Evolutionary conservation across 306 rosid genomes (phyloP).

Genomic region (Dryas octopetala): DNA sequence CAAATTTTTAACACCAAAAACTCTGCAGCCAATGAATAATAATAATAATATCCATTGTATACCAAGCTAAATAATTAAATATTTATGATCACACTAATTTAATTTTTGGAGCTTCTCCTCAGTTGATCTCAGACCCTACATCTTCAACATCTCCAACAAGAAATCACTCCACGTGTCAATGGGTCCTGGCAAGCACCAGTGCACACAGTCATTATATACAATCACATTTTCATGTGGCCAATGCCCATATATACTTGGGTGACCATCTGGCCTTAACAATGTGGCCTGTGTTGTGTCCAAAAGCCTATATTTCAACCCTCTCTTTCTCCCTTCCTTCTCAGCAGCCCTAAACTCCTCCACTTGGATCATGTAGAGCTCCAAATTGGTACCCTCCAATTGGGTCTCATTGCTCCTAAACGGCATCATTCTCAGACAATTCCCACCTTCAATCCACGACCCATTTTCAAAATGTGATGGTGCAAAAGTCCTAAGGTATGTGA

Average conservation of each 20-base stretch:
- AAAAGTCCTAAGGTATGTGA: conserved; percentile 61
- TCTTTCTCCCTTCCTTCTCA: conserved; percentile 54
- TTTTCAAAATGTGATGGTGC: conserved; percentile 84
- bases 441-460: conserved; percentile 81
- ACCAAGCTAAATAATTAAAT: not conserved
- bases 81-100: too few relatives aligned
- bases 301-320: conserved; percentile 57
- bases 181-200: conserved; percentile 92
- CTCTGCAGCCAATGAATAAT: not conserved
- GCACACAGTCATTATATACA: conserved; percentile 82
- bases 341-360: conserved; percentile 70
- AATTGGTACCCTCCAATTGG: conserved; percentile 47
- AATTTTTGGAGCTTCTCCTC: conserved; percentile 44
- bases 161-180: conserved; percentile 82
- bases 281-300: conserved; percentile 66
- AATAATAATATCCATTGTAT: not conserved
- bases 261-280: conserved; percentile 86
- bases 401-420: conserved; percentile 75
- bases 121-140: conserved; percentile 67
- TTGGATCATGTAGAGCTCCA: conserved; percentile 78
- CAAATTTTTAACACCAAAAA: not conserved
- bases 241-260: conserved; percentile 82
- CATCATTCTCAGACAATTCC: conserved; percentile 63
- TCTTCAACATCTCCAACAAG: conserved; percentile 70
- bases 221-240: conserved; percentile 75